Conservation (phyloP, 345 rosid species). For the Ceriops tagal region DNA sequence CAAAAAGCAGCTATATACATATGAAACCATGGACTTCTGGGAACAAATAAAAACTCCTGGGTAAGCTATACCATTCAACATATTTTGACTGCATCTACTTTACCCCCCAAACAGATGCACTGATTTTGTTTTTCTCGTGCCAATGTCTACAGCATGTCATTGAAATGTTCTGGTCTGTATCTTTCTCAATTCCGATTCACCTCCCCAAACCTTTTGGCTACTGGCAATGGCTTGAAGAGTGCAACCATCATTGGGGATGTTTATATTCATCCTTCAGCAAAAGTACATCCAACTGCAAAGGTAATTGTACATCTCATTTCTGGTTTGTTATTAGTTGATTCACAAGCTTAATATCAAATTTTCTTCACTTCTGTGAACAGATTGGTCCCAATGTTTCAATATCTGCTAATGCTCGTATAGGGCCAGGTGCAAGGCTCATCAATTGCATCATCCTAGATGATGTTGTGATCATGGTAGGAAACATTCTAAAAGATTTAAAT, state of each 20-base stretch:
- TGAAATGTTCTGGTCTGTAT: conserved; percentile 77
- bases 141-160: conserved; percentile 63
- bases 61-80: conserved; percentile 27
- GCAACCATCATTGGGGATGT: conserved; percentile 81
- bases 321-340: not conserved
- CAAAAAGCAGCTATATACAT: conserved; percentile 73
- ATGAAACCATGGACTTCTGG: conserved; percentile 76
- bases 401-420: conserved; percentile 31
- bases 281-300: conserved; percentile 96
- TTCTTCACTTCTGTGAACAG: conserved; percentile 16
- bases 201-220: conserved; percentile 70
- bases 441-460: conserved; percentile 29
- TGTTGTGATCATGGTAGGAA: conserved; percentile 29
- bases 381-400: conserved; percentile 36
- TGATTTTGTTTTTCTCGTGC: not conserved
- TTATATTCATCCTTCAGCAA: conserved; percentile 90
- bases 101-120: not conserved
- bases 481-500: not conserved
- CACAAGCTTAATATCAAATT: not conserved
- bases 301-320: conserved; percentile 29
- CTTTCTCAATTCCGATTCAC: conserved; percentile 75
- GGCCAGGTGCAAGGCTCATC: conserved; percentile 32
- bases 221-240: conserved; percentile 67
- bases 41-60: conserved; percentile 92
- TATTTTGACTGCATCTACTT: not conserved